A percentile compares a stretch with the other conserved stretches of the same genome.
phyloP scores from a whole-genome alignment of 2,329 filamentous ascomycete genomes.

The Aspergillus glaucus region DNA sequence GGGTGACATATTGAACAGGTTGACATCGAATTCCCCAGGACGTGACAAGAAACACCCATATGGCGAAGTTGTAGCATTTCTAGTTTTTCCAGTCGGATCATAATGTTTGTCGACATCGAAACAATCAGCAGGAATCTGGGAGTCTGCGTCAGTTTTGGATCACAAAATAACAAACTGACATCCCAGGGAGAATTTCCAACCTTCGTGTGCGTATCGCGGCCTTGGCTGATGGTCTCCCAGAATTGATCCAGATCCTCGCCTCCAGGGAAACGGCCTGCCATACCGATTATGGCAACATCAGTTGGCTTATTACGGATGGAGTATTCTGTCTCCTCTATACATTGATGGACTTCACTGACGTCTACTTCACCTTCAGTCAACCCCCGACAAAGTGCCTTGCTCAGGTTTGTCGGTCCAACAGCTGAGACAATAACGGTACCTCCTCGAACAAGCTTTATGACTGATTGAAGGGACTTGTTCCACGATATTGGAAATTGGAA shows the following conservation, averaged over 20 bases:
- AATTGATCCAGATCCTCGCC: constrained; percentile 3
- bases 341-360: neutral
- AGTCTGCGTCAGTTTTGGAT: constrained; percentile 19
- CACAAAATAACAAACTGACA: too few species aligned
- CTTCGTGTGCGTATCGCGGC: constrained; percentile 1
- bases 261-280: constrained; percentile 8
- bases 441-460: neutral
- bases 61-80: constrained; percentile 25
- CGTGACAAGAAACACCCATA: constrained; percentile 35
- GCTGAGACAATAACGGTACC: neutral
- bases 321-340: neutral
- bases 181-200: neutral
- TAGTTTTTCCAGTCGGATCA: constrained; percentile 26
- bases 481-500: neutral
- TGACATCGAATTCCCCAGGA: constrained; percentile 33
- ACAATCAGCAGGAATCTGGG: constrained; percentile 23
- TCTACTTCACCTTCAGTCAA: neutral
- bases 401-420: neutral
- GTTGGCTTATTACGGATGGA: neutral
- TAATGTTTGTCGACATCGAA: constrained; percentile 30
- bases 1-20: constrained; percentile 52
- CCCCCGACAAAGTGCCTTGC: neutral
- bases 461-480: neutral
- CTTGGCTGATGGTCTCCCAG: constrained; percentile 2
- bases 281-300: constrained; percentile 4